phyloP scores from a whole-genome alignment of 768 basidiomycete genomes.

The Podaxis carcinomalis region DNA sequence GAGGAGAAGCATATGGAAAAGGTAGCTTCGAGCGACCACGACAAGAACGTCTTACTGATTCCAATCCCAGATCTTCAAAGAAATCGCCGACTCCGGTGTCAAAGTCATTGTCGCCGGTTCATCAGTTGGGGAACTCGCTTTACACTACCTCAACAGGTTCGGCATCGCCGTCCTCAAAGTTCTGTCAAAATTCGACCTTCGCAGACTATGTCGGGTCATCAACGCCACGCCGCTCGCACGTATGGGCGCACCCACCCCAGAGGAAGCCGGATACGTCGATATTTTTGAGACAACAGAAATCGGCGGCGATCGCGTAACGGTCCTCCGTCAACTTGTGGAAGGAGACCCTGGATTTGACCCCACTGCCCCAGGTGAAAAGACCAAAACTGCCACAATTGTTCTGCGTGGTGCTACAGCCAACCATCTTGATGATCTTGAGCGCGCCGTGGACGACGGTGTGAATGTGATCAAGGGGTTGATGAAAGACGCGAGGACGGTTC shows the following conservation, averaged over 20 bases:
- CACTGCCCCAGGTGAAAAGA: conserved; percentile 55
- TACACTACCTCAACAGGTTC: conserved; percentile 94
- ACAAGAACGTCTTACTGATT: background rate
- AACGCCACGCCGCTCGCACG: conserved; percentile 96
- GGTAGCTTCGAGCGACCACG: conserved; percentile 27
- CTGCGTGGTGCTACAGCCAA: conserved; percentile 94
- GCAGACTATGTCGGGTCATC: conserved; percentile 90
- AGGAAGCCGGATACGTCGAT: conserved; percentile 93
- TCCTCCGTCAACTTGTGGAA: conserved; percentile 75
- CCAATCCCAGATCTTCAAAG: conserved; percentile 77
- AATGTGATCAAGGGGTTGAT: conserved; percentile 92
- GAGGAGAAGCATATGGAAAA: conserved; percentile 98
- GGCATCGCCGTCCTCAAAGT: conserved; percentile 96
- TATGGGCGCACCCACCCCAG: conserved; percentile 91
- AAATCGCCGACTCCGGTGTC: conserved; percentile 94
- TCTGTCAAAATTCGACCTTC: conserved; percentile 95
- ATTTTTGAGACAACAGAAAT: conserved; percentile 95
- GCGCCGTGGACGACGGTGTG: conserved; percentile 95
- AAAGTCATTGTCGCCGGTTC: conserved; percentile 93
- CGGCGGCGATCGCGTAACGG: conserved; percentile 96
- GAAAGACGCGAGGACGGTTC: conserved; percentile 85
- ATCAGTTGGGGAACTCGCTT: conserved; percentile 88
- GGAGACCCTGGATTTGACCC: conserved; percentile 66
- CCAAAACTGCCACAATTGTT: conserved; percentile 90
- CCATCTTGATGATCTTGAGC: conserved; percentile 91